Conservation (phyloP, 805 yeast genomes). For the Yarrowia sp. region DNA sequence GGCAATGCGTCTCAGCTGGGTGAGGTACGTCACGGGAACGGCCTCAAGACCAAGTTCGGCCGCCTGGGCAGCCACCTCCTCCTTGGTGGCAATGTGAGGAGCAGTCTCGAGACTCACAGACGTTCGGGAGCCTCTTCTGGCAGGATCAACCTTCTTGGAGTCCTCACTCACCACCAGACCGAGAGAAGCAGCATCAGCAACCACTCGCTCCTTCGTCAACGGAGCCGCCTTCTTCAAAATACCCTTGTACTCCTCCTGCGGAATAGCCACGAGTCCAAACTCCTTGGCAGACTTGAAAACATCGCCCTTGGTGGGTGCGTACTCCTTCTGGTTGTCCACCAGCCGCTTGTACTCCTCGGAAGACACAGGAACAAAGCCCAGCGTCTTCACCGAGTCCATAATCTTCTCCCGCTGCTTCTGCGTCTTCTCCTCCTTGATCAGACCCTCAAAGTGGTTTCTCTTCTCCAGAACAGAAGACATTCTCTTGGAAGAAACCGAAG, state of each 20-base stretch:
- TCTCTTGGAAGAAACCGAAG: slow-evolving; percentile 33
- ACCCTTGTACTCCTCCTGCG: slow-evolving; percentile 55
- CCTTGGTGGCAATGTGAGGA: slow-evolving; percentile 39
- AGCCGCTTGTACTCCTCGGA: slow-evolving; percentile 50
- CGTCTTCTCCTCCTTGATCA: slow-evolving; percentile 43
- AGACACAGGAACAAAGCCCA: slow-evolving; percentile 50
- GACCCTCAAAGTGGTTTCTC: slow-evolving; percentile 48
- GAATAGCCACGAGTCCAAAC: slow-evolving; percentile 55
- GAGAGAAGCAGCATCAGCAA: slow-evolving; percentile 45
- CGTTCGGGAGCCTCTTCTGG: not conserved
- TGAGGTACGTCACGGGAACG: slow-evolving; percentile 37
- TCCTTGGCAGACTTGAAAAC: slow-evolving; percentile 52
- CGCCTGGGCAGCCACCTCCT: slow-evolving; percentile 47
- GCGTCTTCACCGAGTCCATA: slow-evolving; percentile 46
- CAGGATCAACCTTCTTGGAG: not conserved
- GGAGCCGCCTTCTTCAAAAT: slow-evolving; percentile 47
- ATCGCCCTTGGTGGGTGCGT: slow-evolving; percentile 50
- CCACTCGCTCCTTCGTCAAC: slow-evolving; percentile 45
- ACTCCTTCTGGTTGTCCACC: slow-evolving; percentile 47
- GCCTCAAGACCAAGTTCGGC: slow-evolving; percentile 43
- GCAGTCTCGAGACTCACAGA: not conserved
- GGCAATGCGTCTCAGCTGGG: slow-evolving; percentile 33
- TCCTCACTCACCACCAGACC: slow-evolving; percentile 41
- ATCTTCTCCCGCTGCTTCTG: slow-evolving; percentile 45
- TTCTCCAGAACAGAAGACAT: slow-evolving; percentile 46